Evolutionary conservation across 1,284 basidiomycete species (phyloP), one percentile per base, ranked within the genome.

Genomic region (Athelia sp.): DNA sequence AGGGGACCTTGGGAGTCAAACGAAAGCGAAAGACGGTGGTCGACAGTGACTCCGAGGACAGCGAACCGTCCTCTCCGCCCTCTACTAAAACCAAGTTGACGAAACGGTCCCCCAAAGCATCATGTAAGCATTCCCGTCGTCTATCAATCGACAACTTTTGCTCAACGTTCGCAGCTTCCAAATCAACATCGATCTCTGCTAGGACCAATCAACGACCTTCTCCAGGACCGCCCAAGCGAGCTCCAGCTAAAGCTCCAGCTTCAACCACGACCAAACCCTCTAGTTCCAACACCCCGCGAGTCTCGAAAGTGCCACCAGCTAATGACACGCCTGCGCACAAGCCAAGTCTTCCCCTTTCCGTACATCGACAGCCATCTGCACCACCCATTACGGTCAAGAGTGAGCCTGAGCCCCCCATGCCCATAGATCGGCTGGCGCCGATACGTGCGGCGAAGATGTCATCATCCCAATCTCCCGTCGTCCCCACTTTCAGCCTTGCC

Each of bases 31-130:
- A 40, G n/a, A n/a, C n/a, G n/a, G n/a, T n/a, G n/a, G n/a, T n/a
- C n/a, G n/a, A n/a, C n/a, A n/a, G n/a, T 40, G 36, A 40, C 36
- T 40, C 36, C n/a, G 36, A 40, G 6, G 36, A 40, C n/a, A 40
- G 36, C 19, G 36, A 40, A 9, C 6, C 19, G 15, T 6, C 36
- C 36, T n/a, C 6, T 21, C n/a, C n/a, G 8, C 36, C 13, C 6
- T n/a, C 36, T 8, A 40, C 36, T 40, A 40, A 21, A 40, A n/a
- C 36, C 36, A 21, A 17, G 15, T 6, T n/a, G 36, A 9, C 15
- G n/a, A 40, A n/a, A 9, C 15, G 19, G 36, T n/a, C 36, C 36
- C 36, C 36, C 15, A n/a, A 8, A 40, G 36, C 36, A 6, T 40
- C 36, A 40, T 8, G n/a, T 40, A 17, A 21, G 15, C n/a, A n/a